Conservation (phyloP, 176 grass and related monocot genomes). For the Oryza meyeriana region DNA sequence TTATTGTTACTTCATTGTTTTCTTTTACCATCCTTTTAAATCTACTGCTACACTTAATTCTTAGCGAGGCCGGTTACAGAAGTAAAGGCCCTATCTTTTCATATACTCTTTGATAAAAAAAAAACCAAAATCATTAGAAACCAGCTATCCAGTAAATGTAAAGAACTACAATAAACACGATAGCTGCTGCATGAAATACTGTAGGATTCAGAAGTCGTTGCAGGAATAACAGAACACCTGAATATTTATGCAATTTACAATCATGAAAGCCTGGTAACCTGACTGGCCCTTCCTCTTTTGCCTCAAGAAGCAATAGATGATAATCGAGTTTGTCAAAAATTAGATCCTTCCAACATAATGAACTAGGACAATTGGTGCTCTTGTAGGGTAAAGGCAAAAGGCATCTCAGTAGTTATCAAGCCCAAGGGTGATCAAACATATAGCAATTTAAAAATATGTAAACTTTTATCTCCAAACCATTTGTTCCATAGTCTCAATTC, state of each 20-base stretch:
- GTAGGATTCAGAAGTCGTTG: not conserved
- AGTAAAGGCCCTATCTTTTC: too few relatives aligned
- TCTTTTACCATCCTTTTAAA: not conserved
- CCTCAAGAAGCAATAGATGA: not conserved
- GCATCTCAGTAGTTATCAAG: not conserved
- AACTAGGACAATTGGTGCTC: not conserved
- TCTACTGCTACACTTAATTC: not conserved
- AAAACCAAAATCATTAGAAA: too few relatives aligned
- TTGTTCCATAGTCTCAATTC: not conserved
- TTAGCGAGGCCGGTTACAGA: too few relatives aligned
- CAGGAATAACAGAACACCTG: not conserved
- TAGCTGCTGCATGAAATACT: not conserved
- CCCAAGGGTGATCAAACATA: not conserved
- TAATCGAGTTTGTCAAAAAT: not conserved
- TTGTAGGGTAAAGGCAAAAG: not conserved
- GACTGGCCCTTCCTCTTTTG: not conserved
- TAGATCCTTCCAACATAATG: not conserved
- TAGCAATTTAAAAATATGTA: not conserved
- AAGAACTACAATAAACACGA: not conserved
- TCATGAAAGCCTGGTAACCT: not conserved
- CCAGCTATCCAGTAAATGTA: too few relatives aligned
- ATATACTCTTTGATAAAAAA: too few relatives aligned
- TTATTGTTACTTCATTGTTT: not conserved
- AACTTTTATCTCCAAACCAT: not conserved
- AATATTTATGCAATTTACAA: not conserved